Evolutionary conservation across 1,284 basidiomycete species (phyloP).

Genomic region (Meira miltonrushii): DNA sequence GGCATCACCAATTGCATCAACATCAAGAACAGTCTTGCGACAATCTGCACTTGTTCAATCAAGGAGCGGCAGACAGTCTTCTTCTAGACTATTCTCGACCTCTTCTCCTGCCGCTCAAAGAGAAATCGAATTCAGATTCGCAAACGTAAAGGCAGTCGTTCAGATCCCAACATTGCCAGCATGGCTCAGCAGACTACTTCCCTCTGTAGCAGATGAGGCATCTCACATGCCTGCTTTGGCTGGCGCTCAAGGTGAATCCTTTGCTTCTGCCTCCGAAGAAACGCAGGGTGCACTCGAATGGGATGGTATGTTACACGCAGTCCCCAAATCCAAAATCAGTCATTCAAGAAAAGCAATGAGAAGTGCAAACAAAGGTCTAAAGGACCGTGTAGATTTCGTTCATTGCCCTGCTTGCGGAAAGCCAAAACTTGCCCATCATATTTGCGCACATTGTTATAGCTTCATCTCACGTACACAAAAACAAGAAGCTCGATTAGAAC

Average conservation of each 20-base stretch:
- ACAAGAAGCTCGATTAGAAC: neutral
- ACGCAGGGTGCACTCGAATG: constrained; percentile 53
- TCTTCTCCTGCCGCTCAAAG: no score
- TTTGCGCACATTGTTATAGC: constrained; percentile 79
- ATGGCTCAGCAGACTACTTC: neutral
- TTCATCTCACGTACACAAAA: constrained; percentile 65
- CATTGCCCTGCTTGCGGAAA: constrained; percentile 85
- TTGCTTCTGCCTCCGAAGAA: neutral
- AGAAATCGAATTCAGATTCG: neutral
- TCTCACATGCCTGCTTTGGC: neutral
- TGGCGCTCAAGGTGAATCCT: neutral
- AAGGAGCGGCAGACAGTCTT: no score
- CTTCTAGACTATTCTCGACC: no score
- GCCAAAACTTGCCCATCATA: constrained; percentile 80
- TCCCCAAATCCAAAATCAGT: constrained; percentile 89
- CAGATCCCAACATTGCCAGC: neutral
- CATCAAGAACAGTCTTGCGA: no score
- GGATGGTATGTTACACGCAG: constrained; percentile 80
- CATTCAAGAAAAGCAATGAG: constrained; percentile 95
- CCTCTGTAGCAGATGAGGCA: neutral
- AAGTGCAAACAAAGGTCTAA: constrained; percentile 85
- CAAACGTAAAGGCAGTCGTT: neutral
- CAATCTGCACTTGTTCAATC: no score
- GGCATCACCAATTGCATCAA: no score
- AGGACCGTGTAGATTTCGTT: constrained; percentile 86